A percentile compares a stretch with the other conserved stretches of the same genome.
These are phyloP conservation scores for Aspergillus sp. DNA, from an alignment of 2,329 filamentous ascomycete species.

Conservation along the genomic window DNA sequence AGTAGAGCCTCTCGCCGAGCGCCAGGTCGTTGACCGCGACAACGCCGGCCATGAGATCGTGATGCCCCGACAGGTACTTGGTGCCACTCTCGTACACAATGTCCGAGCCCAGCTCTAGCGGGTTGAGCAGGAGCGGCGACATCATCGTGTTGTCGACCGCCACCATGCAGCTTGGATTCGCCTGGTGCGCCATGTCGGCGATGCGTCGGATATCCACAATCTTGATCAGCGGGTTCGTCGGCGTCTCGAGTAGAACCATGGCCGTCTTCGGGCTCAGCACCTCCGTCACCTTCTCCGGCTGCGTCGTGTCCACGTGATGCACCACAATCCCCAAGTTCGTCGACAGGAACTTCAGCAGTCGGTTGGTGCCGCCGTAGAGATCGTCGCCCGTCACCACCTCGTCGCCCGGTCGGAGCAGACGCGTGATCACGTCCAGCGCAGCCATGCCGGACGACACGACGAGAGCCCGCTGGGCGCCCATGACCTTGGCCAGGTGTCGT, in stretches of 20 bases:
- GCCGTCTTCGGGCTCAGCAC: slow-evolving; percentile 72
- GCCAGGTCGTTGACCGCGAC: slow-evolving; percentile 77
- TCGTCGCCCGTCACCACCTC: slow-evolving; percentile 97
- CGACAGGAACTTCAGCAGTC: slow-evolving; percentile 83
- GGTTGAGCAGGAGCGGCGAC: slow-evolving; percentile 86
- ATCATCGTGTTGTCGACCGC: slow-evolving; percentile 99
- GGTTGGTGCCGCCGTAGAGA: slow-evolving; percentile 89
- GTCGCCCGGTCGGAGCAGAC: slow-evolving; percentile 80
- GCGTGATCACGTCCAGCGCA: slow-evolving; percentile 89
- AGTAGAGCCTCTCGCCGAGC: slow-evolving; percentile 83
- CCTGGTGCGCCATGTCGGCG: slow-evolving; percentile 63
- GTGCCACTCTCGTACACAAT: slow-evolving; percentile 97
- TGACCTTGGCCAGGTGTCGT: slow-evolving; percentile 95
- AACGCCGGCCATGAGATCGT: slow-evolving; percentile 98
- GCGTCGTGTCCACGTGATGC: slow-evolving; percentile 91
- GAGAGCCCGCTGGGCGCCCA: slow-evolving; percentile 84
- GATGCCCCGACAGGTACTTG: slow-evolving; percentile 94
- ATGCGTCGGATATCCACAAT: slow-evolving; percentile 86
- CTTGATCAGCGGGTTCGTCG: slow-evolving; percentile 97
- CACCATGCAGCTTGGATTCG: slow-evolving; percentile 70
- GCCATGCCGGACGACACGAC: slow-evolving; percentile 97
- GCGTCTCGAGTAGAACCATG: slow-evolving; percentile 93
- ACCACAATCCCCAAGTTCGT: slow-evolving; percentile 86
- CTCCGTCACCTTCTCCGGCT: slow-evolving; percentile 57
- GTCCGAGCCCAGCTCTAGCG: slow-evolving; percentile 86